These are phyloP conservation scores for Misopates orontium DNA, from an alignment of 257 asterid genomes.

Conservation along the genomic window DNA sequence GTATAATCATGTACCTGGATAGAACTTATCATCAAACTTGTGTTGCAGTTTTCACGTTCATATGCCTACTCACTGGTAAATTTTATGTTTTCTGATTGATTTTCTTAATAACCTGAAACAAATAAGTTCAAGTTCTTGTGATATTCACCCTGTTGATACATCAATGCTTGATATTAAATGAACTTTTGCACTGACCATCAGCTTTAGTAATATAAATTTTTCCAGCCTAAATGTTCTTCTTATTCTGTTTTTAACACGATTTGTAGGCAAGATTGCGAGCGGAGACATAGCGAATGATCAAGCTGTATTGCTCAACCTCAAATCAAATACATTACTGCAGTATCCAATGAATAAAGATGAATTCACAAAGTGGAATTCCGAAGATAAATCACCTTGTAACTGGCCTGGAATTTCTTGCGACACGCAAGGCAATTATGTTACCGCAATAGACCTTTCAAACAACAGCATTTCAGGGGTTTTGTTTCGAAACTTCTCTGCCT, in stretches of 20 bases:
- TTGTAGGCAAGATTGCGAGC: constrained; percentile 35
- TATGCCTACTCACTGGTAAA: background rate
- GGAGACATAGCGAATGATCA: constrained; percentile 42
- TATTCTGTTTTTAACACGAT: constrained; percentile 2
- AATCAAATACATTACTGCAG: constrained; percentile 28
- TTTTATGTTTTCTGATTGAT: background rate
- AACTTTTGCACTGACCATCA: background rate
- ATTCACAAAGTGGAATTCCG: constrained; percentile 34
- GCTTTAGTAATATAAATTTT: no score
- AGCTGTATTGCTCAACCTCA: constrained; percentile 37
- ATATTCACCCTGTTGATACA: no score
- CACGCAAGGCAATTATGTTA: constrained; percentile 34
- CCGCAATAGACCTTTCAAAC: constrained; percentile 35
- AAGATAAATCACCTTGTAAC: constrained; percentile 37
- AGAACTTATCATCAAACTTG: background rate
- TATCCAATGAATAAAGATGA: constrained; percentile 28
- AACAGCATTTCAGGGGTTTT: constrained; percentile 29
- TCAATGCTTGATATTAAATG: background rate
- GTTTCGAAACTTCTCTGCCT: constrained; percentile 42
- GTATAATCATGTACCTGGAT: no score
- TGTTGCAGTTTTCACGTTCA: constrained; percentile 12
- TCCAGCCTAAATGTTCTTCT: no score
- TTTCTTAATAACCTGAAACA: background rate
- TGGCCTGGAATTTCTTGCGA: constrained; percentile 47
- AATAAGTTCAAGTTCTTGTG: background rate